Evolutionary conservation across 2,329 filamentous ascomycete species (phyloP).

Genomic region (Ramularia collo-cygni): DNA sequence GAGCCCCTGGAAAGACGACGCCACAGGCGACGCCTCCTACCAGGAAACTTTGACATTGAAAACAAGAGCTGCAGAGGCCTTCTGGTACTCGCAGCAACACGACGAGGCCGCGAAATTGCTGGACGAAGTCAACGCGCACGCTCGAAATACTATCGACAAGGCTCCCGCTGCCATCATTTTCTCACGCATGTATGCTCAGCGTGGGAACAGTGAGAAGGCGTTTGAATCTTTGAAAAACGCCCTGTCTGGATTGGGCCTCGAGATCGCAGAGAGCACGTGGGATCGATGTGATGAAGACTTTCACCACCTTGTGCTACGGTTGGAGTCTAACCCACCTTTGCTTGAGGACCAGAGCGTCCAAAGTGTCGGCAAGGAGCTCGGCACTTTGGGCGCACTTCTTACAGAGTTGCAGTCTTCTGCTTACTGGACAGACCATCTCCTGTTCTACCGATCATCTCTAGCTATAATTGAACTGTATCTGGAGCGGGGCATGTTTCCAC

Average conservation of each 20-base stretch:
- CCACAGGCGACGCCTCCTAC: conserved; percentile 65
- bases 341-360: conserved; percentile 6
- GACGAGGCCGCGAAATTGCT: conserved; percentile 63
- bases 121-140: conserved; percentile 61
- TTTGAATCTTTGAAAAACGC: conserved; percentile 65
- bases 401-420: conserved; percentile 43
- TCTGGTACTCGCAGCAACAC: conserved; percentile 69
- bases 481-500: conserved; percentile 57
- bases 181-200: conserved; percentile 69
- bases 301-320: conserved; percentile 35
- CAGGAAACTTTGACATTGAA: conserved; percentile 77
- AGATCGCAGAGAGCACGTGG: conserved; percentile 60
- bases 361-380: conserved; percentile 49
- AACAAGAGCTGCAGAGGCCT: conserved; percentile 73
- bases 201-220: conserved; percentile 63
- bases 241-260: conserved; percentile 60
- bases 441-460: conserved; percentile 66
- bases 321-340: conserved; percentile 16
- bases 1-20: conserved; percentile 62
- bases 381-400: conserved; percentile 62
- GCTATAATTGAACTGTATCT: conserved; percentile 62
- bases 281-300: conserved; percentile 75
- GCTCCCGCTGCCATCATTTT: conserved; percentile 77
- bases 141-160: conserved; percentile 68
- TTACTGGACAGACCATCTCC: conserved; percentile 62